Conservation (phyloP, 202 grass and related monocot species). For the Panicum hallii region DNA sequence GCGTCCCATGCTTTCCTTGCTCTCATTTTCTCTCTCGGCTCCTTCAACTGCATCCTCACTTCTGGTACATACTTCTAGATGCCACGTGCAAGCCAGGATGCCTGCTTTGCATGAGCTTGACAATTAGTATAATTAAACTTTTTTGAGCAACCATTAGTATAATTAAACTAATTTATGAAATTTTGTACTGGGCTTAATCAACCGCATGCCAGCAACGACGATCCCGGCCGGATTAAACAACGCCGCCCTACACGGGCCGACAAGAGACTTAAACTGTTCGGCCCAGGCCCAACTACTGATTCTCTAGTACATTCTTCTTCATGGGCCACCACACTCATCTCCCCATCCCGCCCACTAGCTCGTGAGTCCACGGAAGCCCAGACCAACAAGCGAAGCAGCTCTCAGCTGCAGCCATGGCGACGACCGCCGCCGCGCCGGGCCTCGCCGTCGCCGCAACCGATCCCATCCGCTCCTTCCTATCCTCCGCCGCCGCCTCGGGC, state of each 20-base stretch:
- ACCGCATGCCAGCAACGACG: no score
- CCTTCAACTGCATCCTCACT: background rate
- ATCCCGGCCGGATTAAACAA: no score
- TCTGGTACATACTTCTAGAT: background rate
- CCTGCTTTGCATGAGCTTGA: background rate
- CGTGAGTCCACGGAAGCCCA: background rate
- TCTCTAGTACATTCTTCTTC: background rate
- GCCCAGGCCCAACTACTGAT: background rate
- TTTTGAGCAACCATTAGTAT: no score
- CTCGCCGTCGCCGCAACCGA: constrained; percentile 63
- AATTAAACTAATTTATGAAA: no score
- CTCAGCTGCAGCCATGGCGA: constrained; percentile 39
- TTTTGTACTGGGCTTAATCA: no score
- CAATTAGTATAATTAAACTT: no score
- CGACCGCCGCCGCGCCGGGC: constrained; percentile 46
- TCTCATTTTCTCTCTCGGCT: background rate
- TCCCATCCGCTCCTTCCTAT: constrained; percentile 70
- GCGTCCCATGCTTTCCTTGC: background rate
- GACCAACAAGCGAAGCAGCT: constrained; percentile 11
- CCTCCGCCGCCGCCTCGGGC: constrained; percentile 30
- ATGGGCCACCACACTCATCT: background rate
- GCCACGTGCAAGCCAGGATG: background rate
- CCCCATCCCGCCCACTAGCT: no score
- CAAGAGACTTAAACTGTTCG: no score
- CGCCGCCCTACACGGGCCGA: no score